Base-by-base conservation (phyloP, 2,329 filamentous ascomycete genomes). In the Trichocomaceae sp. region DNA sequence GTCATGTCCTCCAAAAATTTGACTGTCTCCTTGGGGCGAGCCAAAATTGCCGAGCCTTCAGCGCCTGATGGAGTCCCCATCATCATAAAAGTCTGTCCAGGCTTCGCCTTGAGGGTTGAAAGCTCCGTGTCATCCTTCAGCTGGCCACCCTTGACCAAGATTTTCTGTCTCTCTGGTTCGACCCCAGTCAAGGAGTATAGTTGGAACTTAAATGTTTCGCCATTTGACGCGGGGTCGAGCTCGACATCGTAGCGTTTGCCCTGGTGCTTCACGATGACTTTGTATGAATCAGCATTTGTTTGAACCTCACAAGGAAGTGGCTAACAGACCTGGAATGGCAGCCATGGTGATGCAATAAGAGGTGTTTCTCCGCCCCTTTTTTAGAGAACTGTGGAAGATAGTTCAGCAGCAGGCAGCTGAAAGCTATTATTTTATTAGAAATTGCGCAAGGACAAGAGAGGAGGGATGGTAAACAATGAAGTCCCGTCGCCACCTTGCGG, bases 1-100 rank as follows among this genome's bases (percentile, higher is more conserved):
- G 89, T 95, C 92, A 99, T 96, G 70, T 99, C 93, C 73, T 99
- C 93, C 59, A 95, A 75, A 65, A 99, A 99, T 72, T 88, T 93
- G 66, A 91, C 80, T 62, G 82, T 80, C 66, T 95, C 86, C 67
- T 86, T 88, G 31, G 93, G 93, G 52, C 77, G 76, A 51, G 86
- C 83, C 57, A 85, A 77, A 29, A 88, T 77, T 19, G 73, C 79
- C 15, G 76, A 72, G 33, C 73, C 76, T 42, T 79, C 80, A 50
- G 81, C 83, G 13, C 82, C 83, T 19, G 87, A 84, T 3, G 92
- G 87, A 2, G 89, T 93, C 37, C 95, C 95, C 82, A 99, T 89
- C 87, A 99, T 95, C 85, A 96, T 95, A 70, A 99, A 88, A 20
- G 78, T 81, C 71, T 95, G 89, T 55, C 87, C 87, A 33, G 88